Percentiles rank a stretch among this genome's conserved stretches.
Conservation (phyloP, 768 basidiomycete genomes). For the Russula griseocarnosa region DNA sequence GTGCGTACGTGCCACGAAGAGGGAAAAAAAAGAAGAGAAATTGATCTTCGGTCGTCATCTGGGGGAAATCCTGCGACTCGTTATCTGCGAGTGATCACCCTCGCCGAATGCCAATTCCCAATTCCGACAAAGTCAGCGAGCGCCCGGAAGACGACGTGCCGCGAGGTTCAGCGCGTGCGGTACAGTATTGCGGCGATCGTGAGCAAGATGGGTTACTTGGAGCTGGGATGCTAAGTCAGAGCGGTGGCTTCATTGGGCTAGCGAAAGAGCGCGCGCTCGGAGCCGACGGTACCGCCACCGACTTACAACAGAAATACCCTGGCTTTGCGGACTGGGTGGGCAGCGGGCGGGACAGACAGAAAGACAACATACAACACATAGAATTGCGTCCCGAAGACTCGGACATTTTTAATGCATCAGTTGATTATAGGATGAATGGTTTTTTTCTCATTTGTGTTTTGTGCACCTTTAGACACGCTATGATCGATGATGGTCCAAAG, state of each 20-base stretch:
- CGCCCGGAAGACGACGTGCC: constrained; percentile 83
- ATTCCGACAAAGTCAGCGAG: too few species aligned
- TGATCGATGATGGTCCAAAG: too few species aligned
- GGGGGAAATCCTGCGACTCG: constrained; percentile 93
- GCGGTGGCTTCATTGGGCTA: constrained; percentile 42
- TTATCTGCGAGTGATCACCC: constrained; percentile 91
- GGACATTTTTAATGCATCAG: too few species aligned
- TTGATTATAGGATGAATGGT: too few species aligned
- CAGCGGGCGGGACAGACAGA: too few species aligned
- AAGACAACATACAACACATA: too few species aligned
- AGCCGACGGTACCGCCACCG: not conserved
- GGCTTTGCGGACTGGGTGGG: constrained; percentile 82
- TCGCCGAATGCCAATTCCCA: constrained; percentile 95
- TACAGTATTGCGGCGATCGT: constrained; percentile 96
- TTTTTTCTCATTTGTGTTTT: too few species aligned
- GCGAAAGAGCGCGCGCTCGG: not conserved
- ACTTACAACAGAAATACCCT: constrained; percentile 85
- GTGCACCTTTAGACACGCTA: too few species aligned
- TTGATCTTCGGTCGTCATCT: constrained; percentile 93
- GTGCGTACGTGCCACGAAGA: not conserved
- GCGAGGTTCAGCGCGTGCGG: constrained; percentile 92
- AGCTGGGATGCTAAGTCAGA: constrained; percentile 84
- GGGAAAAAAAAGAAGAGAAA: constrained; percentile 55
- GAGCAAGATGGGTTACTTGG: constrained; percentile 89
- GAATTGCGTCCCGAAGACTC: too few species aligned